phyloP scores from a whole-genome alignment of 257 asterid species.

The Petunia secreta region DNA sequence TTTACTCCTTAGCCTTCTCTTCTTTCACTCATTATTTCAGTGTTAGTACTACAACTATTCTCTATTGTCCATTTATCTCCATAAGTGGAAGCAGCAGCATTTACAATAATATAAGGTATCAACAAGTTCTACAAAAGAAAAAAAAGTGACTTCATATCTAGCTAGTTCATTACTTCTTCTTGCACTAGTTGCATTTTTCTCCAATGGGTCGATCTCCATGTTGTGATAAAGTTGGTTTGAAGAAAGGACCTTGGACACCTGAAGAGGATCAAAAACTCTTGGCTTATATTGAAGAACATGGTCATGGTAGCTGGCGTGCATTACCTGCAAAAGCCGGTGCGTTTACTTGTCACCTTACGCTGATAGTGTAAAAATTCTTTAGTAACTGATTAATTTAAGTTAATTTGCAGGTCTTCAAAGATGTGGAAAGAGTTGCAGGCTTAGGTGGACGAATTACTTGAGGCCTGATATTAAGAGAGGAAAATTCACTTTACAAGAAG shows the following conservation, averaged over 20 bases:
- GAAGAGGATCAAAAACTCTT: conserved; percentile 91
- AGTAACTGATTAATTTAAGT: neutral
- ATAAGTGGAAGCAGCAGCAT: neutral
- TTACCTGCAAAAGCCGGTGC: conserved; percentile 85
- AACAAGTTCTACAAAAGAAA: neutral
- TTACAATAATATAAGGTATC: conserved; percentile 7
- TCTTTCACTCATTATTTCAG: conserved; percentile 23
- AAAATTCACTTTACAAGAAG: conserved; percentile 84
- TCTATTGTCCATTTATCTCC: conserved; percentile 11
- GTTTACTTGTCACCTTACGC: neutral
- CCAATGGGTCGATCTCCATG: conserved; percentile 93
- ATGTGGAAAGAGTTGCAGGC: conserved; percentile 90
- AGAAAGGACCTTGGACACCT: conserved; percentile 97
- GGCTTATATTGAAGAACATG: conserved; percentile 83
- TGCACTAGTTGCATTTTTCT: neutral
- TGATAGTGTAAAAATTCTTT: conserved; percentile 9
- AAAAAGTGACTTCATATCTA: neutral
- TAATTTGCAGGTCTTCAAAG: conserved; percentile 67
- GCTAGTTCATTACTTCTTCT: conserved; percentile 15
- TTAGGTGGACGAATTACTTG: conserved; percentile 88
- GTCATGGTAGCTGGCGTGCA: conserved; percentile 98
- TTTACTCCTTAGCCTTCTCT: conserved; percentile 31
- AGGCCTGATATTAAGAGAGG: conserved; percentile 96
- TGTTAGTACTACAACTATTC: conserved; percentile 8
- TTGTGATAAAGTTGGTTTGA: conserved; percentile 79